Base-by-base conservation (phyloP, 2,329 filamentous ascomycete genomes). In the Blastomyces emzantsi region DNA sequence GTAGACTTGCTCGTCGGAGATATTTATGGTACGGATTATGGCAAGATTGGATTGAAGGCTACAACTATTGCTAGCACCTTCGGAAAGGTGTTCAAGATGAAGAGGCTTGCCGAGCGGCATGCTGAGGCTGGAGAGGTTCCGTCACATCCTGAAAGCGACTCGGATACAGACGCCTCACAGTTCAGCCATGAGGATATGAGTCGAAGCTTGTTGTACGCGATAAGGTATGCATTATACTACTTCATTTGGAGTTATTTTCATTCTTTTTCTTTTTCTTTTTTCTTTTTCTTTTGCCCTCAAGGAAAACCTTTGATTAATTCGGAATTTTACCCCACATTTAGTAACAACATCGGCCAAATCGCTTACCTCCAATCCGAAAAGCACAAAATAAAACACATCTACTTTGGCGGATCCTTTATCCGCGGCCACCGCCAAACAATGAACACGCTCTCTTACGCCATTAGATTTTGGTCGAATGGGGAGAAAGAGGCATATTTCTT, bases 1-100 rank as follows among this genome's bases (percentile, higher is more conserved):
- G 94, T 99, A 11, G 94, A 99, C 73, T 92, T 99, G 87, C 82
- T 99, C 22, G 94, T 99, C 0, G 94, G 94, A 25, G 94, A 99
- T 75, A 99, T 99, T 61, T 99, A 99, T 76, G 94, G 94, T 64
- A 90, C 90, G 67, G 93, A 95, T 69, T 99, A 99, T 73, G 88
- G 87, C 74, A 97, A 97, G 77, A 97, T 99, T 64, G 94, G 94
- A 0, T 82, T 99, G 58, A 97, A 97, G 79, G 93, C 90, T 76
- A 95, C 88, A 4, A 93, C 94, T 11, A 99, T 99, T 71, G 94
- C 94, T 4, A 95, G 90, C 70, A 96, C 90, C 0, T 97, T 99
- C 73, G 94, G 94, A 64, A 97, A 97, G 73, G 93, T 99, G 11
- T 95, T 97, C 73, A 90, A 90, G 67, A 89, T 93, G 83, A 96